Conservation (phyloP, 306 rosid genomes). For the Mucuna pruriens region DNA sequence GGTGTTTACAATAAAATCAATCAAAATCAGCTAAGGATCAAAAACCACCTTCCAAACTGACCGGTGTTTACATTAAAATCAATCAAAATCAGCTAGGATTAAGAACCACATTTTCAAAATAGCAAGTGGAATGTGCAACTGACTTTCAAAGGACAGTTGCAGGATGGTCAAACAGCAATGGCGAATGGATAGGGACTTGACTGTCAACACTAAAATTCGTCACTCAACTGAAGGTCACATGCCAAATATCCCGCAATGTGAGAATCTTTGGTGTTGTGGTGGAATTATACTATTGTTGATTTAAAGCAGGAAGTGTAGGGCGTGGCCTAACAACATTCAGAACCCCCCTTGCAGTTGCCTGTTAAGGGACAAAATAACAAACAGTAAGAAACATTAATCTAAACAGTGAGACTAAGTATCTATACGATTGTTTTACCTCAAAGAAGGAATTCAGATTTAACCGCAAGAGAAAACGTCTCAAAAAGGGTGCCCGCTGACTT, state of each 20-base stretch:
- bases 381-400: neutral
- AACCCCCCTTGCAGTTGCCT: conserved; percentile 96
- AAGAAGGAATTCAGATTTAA: conserved; percentile 87
- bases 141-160: conserved; percentile 22
- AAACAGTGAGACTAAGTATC: conserved; percentile 13
- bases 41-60: conserved; percentile 29
- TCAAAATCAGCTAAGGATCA: conserved; percentile 9
- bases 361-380: conserved; percentile 37
- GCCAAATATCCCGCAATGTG: conserved; percentile 12
- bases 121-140: conserved; percentile 18
- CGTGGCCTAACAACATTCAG: conserved; percentile 87
- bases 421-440: conserved; percentile 61
- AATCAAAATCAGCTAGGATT: conserved; percentile 10
- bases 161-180: neutral
- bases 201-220: neutral
- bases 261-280: conserved; percentile 24
- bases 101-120: conserved; percentile 26
- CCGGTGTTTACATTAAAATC: conserved; percentile 17
- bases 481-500: conserved; percentile 94
- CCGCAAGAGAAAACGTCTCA: conserved; percentile 90
- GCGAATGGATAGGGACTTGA: neutral
- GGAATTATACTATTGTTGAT: conserved; percentile 53
- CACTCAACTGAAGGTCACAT: conserved; percentile 23
- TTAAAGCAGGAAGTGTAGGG: conserved; percentile 70
- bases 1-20: conserved; percentile 21